Evolutionary conservation across 2,329 filamentous ascomycete genomes (phyloP), one percentile per base, ranked within the genome.

Genomic region (Ceratocystis huliohia): DNA sequence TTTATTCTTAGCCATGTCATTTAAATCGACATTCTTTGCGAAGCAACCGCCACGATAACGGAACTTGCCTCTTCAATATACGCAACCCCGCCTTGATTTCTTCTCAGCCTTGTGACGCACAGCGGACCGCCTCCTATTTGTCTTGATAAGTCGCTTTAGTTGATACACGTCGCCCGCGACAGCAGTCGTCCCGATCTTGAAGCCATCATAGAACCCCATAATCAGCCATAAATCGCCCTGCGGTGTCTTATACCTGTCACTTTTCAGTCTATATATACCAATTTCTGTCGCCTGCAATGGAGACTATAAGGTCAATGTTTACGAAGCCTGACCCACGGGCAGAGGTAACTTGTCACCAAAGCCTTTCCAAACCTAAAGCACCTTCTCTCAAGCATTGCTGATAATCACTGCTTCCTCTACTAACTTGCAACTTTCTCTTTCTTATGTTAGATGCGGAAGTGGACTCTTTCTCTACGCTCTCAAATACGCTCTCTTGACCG

Each of bases 401-500:
- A 17, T 46, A 37, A 5, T 61, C 8, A 44, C 48, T 56, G 15
- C 30, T 37, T 57, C 45, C 37, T 4, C 20, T 56, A 13, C 15
- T 30, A 41, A 53, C 63, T 22, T 20, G 3, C 64, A 5, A 41
- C 8, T 4, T 41, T 13, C 37, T 41, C 37, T 13, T 41, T 41
- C 37, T 50, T n/a, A 44, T 41, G 65, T 63, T 46, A 99, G 93
- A 88, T 94, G 78, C 87, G 92, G 70, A 97, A 96, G 86, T 97
- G 93, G 78, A 96, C 96, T 76, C 80, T 85, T 69, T 84, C 97
- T 69, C 88, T 99, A 72, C 90, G 93, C 69, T 80, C 86, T 74
- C 96, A 97, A 77, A 88, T 91, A 69, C 91, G 94, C 73, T 93
- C 96, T 74, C 84, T 99, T 72, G 94, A 99, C 76, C 92, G 94